Percentiles rank a stretch among this genome's conserved stretches.
Conservation (phyloP, 139 green algal genomes). For the Volvox reticuliferus region DNA sequence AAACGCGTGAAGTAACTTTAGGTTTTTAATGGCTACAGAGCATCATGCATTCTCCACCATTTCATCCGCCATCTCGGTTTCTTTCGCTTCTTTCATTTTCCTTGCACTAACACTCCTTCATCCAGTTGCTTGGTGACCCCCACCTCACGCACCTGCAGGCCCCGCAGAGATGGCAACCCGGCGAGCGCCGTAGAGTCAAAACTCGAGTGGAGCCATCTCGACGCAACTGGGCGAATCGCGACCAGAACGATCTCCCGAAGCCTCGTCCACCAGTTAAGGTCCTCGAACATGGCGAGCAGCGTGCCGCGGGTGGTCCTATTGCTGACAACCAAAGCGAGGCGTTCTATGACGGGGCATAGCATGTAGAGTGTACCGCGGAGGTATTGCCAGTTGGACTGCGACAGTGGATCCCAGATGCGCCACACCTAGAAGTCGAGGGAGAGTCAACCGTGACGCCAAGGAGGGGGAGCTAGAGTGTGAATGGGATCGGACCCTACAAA, state of each 20-base stretch:
- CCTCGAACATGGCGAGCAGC: not conserved
- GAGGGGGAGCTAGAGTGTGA: not conserved
- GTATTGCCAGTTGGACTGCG: conserved; percentile 24
- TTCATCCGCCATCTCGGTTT: too few relatives aligned
- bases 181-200: not conserved
- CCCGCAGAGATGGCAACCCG: not conserved
- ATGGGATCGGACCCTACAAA: too few relatives aligned
- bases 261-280: conserved; percentile 33
- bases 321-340: not conserved
- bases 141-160: conserved; percentile 7
- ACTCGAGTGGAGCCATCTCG: not conserved
- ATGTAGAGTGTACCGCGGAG: conserved; percentile 42
- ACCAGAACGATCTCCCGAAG: conserved; percentile 27
- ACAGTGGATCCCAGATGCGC: conserved; percentile 24
- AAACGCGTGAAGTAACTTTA: too few relatives aligned
- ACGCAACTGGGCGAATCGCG: not conserved
- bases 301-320: not conserved
- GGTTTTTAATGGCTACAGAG: too few relatives aligned
- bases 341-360: conserved; percentile 13
- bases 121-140: too few relatives aligned
- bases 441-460: too few relatives aligned
- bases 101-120: too few relatives aligned
- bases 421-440: conserved; percentile 9
- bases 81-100: too few relatives aligned
- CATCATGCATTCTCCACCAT: too few relatives aligned